Evolutionary conservation across 2,329 filamentous ascomycete species (phyloP).

Genomic region (Phaeophleospora eucalypticola): DNA sequence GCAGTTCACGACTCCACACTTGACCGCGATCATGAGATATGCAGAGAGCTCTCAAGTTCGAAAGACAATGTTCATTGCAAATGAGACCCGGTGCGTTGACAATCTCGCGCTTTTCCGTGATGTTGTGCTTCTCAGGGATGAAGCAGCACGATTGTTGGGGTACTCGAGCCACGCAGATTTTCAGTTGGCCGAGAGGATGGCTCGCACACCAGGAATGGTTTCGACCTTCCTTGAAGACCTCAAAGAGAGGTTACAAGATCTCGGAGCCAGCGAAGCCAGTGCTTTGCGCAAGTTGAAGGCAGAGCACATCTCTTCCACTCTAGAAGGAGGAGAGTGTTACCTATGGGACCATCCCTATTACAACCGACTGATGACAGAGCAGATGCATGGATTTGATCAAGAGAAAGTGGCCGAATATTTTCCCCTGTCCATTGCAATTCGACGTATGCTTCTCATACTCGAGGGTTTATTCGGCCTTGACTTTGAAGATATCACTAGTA

Average conservation of each 20-base stretch:
- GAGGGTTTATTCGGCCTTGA: too few relatives aligned
- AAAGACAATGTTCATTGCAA: background rate
- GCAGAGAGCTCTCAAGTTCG: background rate
- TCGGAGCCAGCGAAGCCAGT: background rate
- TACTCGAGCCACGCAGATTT: background rate
- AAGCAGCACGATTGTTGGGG: background rate
- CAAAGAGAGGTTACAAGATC: background rate
- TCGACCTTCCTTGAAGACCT: background rate
- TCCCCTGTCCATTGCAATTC: too few relatives aligned
- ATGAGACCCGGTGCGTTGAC: background rate
- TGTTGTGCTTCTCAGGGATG: background rate
- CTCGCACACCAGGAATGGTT: background rate
- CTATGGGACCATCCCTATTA: too few relatives aligned
- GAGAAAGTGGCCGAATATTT: too few relatives aligned
- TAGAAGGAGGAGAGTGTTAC: too few relatives aligned
- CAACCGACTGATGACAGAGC: too few relatives aligned
- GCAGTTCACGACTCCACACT: background rate
- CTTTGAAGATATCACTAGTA: too few relatives aligned
- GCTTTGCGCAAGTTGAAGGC: background rate
- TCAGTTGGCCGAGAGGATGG: background rate
- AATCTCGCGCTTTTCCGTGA: background rate
- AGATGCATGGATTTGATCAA: too few relatives aligned
- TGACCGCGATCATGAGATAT: background rate
- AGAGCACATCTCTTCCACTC: too few relatives aligned
- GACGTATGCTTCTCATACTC: background rate